phyloP scores from a whole-genome alignment of 306 rosid species.

The Medicago truncatula region MtrunA17r5.0-ANR NC_053044.1:53879001-53879500 shows the following conservation, averaged over 20 bases:
- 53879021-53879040: constrained; percentile 56
- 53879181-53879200: constrained; percentile 95
- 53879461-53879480: constrained; percentile 67
- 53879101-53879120: constrained; percentile 75
- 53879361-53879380: constrained; percentile 96
- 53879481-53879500: constrained; percentile 27
- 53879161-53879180: constrained; percentile 93
- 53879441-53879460: constrained; percentile 88
- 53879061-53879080: constrained; percentile 67
- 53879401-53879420: constrained; percentile 89
- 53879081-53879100: constrained; percentile 61
- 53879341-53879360: constrained; percentile 97
- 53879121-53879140: constrained; percentile 93
- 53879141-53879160: constrained; percentile 93
- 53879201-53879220: constrained; percentile 96
- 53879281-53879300: constrained; percentile 90
- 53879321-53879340: constrained; percentile 94
- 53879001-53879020: constrained; percentile 61
- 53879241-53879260: constrained; percentile 95
- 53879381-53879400: constrained; percentile 92
- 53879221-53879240: constrained; percentile 93
- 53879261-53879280: constrained; percentile 91
- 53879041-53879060: constrained; percentile 76
- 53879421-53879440: constrained; percentile 85
- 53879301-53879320: constrained; percentile 90